Percentiles rank a stretch among this genome's conserved stretches.
phyloP scores from a whole-genome alignment of 2,329 filamentous ascomycete species.

The Colletotrichum noveboracense region DNA sequence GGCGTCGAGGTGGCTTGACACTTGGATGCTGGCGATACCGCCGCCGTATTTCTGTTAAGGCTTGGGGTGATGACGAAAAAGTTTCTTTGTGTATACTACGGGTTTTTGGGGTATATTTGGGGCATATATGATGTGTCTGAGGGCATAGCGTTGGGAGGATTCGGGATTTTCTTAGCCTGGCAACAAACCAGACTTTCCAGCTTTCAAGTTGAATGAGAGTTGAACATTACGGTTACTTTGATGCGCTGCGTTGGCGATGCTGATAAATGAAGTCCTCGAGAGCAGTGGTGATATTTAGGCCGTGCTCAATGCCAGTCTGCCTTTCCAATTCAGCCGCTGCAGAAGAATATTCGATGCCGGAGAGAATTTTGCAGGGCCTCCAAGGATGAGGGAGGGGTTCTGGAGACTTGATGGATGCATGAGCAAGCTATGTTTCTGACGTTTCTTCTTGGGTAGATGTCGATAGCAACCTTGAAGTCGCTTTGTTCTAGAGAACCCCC shows the following conservation, averaged over 20 bases:
- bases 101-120: background rate
- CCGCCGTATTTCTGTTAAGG: background rate
- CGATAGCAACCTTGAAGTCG: background rate
- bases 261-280: background rate
- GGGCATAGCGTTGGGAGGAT: background rate
- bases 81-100: background rate
- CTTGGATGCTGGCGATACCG: background rate
- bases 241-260: background rate
- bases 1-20: conserved; percentile 9
- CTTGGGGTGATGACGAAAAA: background rate
- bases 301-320: background rate
- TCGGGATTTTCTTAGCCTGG: background rate
- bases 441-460: background rate
- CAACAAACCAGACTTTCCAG: background rate
- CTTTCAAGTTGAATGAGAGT: background rate
- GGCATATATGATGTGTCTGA: background rate
- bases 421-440: background rate
- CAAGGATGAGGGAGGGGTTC: background rate
- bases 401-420: background rate
- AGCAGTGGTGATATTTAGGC: background rate
- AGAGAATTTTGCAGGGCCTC: background rate
- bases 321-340: background rate
- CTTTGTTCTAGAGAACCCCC: background rate
- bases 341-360: background rate
- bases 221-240: background rate